Conservation (phyloP, 192 early-diverging fungal species). For the Coemansia sp. region DNA sequence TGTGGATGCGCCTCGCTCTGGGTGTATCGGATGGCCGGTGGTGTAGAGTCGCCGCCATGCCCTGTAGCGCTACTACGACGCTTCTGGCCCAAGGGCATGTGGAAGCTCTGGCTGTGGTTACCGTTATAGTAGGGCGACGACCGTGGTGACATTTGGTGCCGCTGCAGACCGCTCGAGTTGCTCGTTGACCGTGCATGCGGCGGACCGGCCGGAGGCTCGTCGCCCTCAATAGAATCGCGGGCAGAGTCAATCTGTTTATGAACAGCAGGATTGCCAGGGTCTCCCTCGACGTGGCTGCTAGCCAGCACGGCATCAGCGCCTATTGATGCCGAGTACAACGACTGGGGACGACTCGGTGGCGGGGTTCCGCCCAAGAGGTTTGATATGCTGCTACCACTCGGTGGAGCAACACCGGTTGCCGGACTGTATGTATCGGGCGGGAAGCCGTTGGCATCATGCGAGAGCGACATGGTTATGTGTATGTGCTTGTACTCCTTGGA, state of each 20-base stretch:
- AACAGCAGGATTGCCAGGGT: constrained; percentile 3
- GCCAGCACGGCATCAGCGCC: background rate
- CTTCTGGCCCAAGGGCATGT: constrained; percentile 11
- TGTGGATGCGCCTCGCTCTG: constrained; percentile 32
- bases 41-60: constrained; percentile 20
- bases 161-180: constrained; percentile 20
- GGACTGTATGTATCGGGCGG: background rate
- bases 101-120: constrained; percentile 10
- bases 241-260: background rate
- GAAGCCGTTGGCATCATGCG: constrained; percentile 4
- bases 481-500: constrained; percentile 1
- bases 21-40: constrained; percentile 38
- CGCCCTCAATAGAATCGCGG: constrained; percentile 9
- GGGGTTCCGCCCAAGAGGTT: background rate
- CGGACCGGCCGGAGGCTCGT: background rate
- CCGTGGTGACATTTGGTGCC: constrained; percentile 18
- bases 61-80: constrained; percentile 13
- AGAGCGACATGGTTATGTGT: constrained; percentile 10
- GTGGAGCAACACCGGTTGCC: background rate
- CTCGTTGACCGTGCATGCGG: constrained; percentile 24
- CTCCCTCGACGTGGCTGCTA: background rate
- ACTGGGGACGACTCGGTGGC: background rate
- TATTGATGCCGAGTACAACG: background rate
- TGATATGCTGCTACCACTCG: constrained; percentile 12
- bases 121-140: constrained; percentile 19